phyloP scores from a whole-genome alignment of 2,329 filamentous ascomycete genomes.

The Sordariomycetes sp. region DNA sequence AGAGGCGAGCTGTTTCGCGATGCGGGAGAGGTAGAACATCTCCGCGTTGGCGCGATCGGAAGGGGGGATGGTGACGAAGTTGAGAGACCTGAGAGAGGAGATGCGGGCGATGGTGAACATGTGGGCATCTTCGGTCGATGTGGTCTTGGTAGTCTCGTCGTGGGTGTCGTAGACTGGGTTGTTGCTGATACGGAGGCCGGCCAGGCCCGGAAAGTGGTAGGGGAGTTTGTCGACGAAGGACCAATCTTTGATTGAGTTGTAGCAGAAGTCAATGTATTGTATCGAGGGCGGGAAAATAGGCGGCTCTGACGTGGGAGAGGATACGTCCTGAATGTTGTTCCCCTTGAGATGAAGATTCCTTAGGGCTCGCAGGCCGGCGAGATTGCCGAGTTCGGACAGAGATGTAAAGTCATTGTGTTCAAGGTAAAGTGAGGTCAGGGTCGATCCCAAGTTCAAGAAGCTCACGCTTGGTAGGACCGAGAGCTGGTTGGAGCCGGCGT shows the following conservation, averaged over 20 bases:
- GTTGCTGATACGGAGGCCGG: constrained; percentile 68
- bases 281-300: constrained; percentile 45
- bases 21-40: constrained; percentile 83
- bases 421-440: constrained; percentile 55
- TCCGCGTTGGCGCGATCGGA: constrained; percentile 82
- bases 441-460: constrained; percentile 31
- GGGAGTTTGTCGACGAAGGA: constrained; percentile 62
- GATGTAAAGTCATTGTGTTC: constrained; percentile 62
- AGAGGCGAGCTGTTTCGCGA: constrained; percentile 63
- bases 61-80: constrained; percentile 61
- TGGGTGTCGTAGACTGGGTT: constrained; percentile 71
- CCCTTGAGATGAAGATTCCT: constrained; percentile 64
- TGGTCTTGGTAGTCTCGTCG: constrained; percentile 29
- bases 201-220: constrained; percentile 61
- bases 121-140: constrained; percentile 68
- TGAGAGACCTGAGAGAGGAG: constrained; percentile 56
- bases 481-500: constrained; percentile 50
- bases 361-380: constrained; percentile 42
- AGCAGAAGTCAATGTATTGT: constrained; percentile 63
- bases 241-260: constrained; percentile 64
- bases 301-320: too few species aligned
- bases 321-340: constrained; percentile 53
- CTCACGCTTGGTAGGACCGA: constrained; percentile 34
- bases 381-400: constrained; percentile 45
- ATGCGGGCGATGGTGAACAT: constrained; percentile 81